These are phyloP conservation scores for Laburnicola sp. DNA, from an alignment of 2,329 filamentous ascomycete genomes.

Conservation along the genomic window DNA sequence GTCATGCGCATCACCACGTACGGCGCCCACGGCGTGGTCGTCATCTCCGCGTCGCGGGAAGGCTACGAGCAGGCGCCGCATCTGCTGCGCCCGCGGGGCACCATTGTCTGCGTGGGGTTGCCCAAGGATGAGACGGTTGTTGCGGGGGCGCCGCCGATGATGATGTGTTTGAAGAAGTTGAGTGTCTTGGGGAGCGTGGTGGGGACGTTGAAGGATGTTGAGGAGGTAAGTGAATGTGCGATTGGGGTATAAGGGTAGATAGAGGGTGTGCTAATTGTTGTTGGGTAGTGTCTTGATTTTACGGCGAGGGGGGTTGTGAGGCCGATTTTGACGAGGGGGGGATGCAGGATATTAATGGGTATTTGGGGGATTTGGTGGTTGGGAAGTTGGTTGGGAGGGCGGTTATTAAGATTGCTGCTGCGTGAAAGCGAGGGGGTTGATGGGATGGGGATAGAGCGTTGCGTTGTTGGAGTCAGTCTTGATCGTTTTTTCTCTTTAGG, in stretches of 20 bases:
- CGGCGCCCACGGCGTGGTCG: conserved; percentile 81
- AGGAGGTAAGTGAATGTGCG: conserved; percentile 40
- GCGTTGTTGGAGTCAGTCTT: too few relatives aligned
- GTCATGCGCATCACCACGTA: conserved; percentile 54
- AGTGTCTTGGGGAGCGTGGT: conserved; percentile 50
- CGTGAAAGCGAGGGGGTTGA: too few relatives aligned
- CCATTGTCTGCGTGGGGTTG: conserved; percentile 36
- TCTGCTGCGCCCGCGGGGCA: conserved; percentile 31
- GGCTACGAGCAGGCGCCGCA: conserved; percentile 38
- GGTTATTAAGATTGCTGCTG: too few relatives aligned
- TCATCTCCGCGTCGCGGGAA: conserved; percentile 64
- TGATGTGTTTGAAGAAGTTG: conserved; percentile 46
- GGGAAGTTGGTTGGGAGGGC: too few relatives aligned
- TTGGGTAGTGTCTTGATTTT: conserved; percentile 41
- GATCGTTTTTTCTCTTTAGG: too few relatives aligned
- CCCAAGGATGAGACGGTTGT: conserved; percentile 28
- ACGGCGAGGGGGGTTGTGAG: conserved; percentile 49
- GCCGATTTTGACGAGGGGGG: conserved; percentile 46
- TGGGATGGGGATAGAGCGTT: too few relatives aligned
- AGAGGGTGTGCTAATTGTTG: background rate
- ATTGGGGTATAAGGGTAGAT: background rate
- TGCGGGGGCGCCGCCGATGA: conserved; percentile 40
- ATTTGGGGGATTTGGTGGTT: too few relatives aligned
- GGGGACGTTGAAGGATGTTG: conserved; percentile 51
- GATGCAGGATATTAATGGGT: conserved; percentile 46